Conservation (phyloP, 164 flowering plant species). For the Tetracentron sinense region DNA sequence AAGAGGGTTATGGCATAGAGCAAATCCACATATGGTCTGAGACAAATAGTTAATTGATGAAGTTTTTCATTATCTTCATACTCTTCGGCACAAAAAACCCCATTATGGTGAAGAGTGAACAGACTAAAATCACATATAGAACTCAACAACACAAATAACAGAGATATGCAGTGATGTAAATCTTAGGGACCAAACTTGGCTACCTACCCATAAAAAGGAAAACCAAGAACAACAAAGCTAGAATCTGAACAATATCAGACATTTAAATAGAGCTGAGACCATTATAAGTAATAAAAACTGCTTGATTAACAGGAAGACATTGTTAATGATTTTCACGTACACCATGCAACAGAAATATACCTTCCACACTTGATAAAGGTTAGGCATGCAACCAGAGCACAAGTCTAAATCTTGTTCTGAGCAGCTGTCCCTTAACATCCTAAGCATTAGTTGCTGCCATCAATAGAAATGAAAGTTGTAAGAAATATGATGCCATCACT, state of each 20-base stretch:
- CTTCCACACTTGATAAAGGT: constrained; percentile 48
- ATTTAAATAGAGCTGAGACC: not conserved
- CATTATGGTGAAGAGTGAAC: not conserved
- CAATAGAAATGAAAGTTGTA: constrained; percentile 8
- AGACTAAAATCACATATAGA: not conserved
- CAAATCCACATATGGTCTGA: not conserved
- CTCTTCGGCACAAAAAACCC: not conserved
- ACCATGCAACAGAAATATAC: constrained; percentile 26
- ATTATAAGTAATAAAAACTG: too few species aligned
- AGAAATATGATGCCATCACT: not conserved
- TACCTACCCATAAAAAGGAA: too few species aligned
- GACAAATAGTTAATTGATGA: too few species aligned
- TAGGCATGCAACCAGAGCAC: constrained; percentile 11
- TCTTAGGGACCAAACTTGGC: too few species aligned
- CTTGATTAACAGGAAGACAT: too few species aligned
- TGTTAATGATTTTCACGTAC: not conserved
- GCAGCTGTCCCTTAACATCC: constrained; percentile 31
- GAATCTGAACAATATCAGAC: not conserved
- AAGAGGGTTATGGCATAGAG: not conserved
- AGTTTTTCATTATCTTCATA: too few species aligned
- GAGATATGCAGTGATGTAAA: too few species aligned
- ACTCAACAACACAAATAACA: too few species aligned
- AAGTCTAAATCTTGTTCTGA: constrained; percentile 16
- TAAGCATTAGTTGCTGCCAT: constrained; percentile 59
- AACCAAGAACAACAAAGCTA: too few species aligned